Conservation (phyloP, 345 rosid genomes). For the Aurinia saxatilis region DNA sequence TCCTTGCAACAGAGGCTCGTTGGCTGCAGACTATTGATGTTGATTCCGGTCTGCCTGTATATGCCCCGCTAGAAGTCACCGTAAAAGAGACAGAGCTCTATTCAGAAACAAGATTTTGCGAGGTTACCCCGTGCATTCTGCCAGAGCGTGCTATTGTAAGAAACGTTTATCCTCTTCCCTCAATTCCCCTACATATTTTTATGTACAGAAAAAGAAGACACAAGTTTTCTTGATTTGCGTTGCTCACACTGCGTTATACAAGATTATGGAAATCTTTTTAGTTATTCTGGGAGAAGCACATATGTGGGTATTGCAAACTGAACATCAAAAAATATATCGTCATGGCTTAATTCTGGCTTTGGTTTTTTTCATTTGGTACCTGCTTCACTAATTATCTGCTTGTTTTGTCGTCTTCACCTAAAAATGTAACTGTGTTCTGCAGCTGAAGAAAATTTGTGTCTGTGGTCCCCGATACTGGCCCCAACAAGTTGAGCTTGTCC, state of each 20-base stretch:
- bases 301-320: background rate
- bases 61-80: constrained; percentile 85
- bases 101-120: constrained; percentile 81
- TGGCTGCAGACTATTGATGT: constrained; percentile 97
- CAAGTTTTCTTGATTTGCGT: background rate
- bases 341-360: constrained; percentile 4
- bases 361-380: background rate
- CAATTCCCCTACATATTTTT: constrained; percentile 2
- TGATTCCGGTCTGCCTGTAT: constrained; percentile 90
- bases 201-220: background rate
- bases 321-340: background rate
- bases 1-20: constrained; percentile 93
- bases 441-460: constrained; percentile 70
- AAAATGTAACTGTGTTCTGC: constrained; percentile 33
- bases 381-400: constrained; percentile 1
- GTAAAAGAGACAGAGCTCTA: constrained; percentile 74
- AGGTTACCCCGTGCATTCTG: constrained; percentile 87
- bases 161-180: constrained; percentile 5
- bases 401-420: constrained; percentile 8
- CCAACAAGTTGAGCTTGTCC: constrained; percentile 74
- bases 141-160: constrained; percentile 97
- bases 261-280: background rate
- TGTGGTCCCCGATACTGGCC: constrained; percentile 99
- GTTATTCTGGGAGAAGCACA: background rate
- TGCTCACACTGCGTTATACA: constrained; percentile 1